Percentiles rank a stretch among this genome's conserved stretches.
Evolutionary conservation across 805 yeast species (phyloP).

Genomic region (Tetrapisispora iriomotensis): DNA sequence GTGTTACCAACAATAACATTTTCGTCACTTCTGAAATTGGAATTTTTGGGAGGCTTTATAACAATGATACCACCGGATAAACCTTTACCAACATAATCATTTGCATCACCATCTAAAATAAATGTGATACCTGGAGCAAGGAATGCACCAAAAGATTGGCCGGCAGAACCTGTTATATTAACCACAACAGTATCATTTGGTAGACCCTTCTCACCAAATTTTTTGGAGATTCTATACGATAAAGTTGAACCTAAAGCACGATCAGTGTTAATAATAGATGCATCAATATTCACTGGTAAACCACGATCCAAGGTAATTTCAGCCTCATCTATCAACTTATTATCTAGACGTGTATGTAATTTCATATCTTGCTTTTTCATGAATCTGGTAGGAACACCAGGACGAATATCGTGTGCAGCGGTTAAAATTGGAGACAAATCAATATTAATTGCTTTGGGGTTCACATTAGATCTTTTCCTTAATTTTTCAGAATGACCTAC

Average conservation of each 20-base stretch:
- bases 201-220: slow-evolving; percentile 83
- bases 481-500: slow-evolving; percentile 93
- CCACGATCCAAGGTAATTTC: slow-evolving; percentile 93
- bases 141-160: slow-evolving; percentile 98
- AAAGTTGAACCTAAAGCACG: slow-evolving; percentile 93
- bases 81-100: slow-evolving; percentile 97
- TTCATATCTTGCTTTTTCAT: slow-evolving; percentile 91
- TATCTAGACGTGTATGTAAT: slow-evolving; percentile 86
- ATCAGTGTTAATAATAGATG: slow-evolving; percentile 89
- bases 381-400: slow-evolving; percentile 91
- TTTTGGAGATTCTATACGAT: slow-evolving; percentile 87
- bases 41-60: slow-evolving; percentile 81
- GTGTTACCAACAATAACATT: slow-evolving; percentile 96
- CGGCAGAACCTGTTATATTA: slow-evolving; percentile 85
- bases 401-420: slow-evolving; percentile 93
- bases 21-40: slow-evolving; percentile 86
- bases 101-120: slow-evolving; percentile 94
- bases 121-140: slow-evolving; percentile 92
- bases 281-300: slow-evolving; percentile 89
- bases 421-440: slow-evolving; percentile 90
- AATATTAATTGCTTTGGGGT: slow-evolving; percentile 81
- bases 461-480: slow-evolving; percentile 75
- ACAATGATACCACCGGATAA: slow-evolving; percentile 89
- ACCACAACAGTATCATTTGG: slow-evolving; percentile 97
- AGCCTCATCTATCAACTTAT: slow-evolving; percentile 91